Percentiles rank a stretch among this genome's conserved stretches.
Evolutionary conservation across 176 grass and related monocot genomes (phyloP).

Genomic region (Carex cristatella): DNA sequence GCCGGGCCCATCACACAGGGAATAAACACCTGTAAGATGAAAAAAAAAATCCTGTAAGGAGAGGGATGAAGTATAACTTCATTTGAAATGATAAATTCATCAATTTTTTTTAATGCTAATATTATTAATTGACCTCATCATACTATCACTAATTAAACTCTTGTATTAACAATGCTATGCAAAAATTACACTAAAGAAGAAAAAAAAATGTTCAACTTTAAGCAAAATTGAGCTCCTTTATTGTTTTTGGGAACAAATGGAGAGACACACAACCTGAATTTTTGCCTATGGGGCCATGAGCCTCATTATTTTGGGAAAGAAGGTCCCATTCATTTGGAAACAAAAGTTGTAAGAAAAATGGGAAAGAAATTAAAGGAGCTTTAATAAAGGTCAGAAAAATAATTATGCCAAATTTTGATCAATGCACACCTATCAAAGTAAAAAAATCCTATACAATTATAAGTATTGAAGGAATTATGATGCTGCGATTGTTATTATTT

Average conservation of each 20-base stretch:
- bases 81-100: background rate
- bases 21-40: constrained; percentile 65
- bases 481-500: no score
- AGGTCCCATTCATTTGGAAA: constrained; percentile 2
- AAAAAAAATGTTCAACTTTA: background rate
- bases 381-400: background rate
- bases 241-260: background rate
- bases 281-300: background rate
- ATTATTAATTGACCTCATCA: background rate
- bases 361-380: constrained; percentile 19
- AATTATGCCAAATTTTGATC: background rate
- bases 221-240: background rate
- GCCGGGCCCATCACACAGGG: constrained; percentile 51
- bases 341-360: constrained; percentile 4
- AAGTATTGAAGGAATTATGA: background rate
- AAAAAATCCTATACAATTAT: background rate
- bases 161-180: background rate
- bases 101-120: background rate
- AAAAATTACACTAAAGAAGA: background rate
- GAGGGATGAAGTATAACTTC: background rate
- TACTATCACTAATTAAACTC: background rate
- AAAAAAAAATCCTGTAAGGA: background rate
- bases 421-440: background rate
- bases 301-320: background rate
- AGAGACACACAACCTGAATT: background rate